Evolutionary conservation across 139 green algal species (phyloP).

Genomic region (Haematococcus lacustris): DNA sequence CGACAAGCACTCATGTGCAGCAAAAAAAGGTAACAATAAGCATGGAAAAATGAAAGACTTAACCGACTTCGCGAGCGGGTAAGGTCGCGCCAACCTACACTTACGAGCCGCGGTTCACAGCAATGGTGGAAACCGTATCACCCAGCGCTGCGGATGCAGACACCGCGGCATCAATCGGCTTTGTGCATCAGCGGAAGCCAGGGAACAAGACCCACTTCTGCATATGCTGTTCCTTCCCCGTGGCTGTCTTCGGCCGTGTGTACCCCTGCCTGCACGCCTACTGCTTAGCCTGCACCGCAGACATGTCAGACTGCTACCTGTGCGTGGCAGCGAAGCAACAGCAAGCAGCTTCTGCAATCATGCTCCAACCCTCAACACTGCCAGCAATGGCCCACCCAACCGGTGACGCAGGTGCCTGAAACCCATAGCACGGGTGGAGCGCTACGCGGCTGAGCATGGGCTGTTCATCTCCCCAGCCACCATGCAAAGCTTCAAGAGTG

Average conservation of each 20-base stretch:
- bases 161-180: too few relatives aligned
- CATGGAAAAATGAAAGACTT: too few relatives aligned
- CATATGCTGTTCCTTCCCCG: constrained; percentile 54
- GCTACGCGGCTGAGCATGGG: constrained; percentile 35
- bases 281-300: constrained; percentile 60
- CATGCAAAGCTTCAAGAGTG: constrained; percentile 55
- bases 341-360: not conserved
- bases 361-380: not conserved
- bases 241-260: constrained; percentile 60
- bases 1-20: too few relatives aligned
- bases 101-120: too few relatives aligned
- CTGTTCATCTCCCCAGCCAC: constrained; percentile 65
- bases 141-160: too few relatives aligned
- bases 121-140: too few relatives aligned
- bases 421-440: constrained; percentile 49
- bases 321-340: constrained; percentile 27
- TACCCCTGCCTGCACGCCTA: constrained; percentile 70
- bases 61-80: too few relatives aligned
- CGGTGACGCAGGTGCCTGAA: constrained; percentile 54
- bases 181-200: not conserved
- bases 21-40: too few relatives aligned
- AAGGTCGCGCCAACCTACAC: too few relatives aligned
- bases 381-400: not conserved
- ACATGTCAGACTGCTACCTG: constrained; percentile 63
- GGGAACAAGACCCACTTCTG: constrained; percentile 57